Percentiles rank a stretch among this genome's conserved stretches.
phyloP scores from a whole-genome alignment of 2,329 filamentous ascomycete genomes.

The Cytospora chrysosperma region DNA sequence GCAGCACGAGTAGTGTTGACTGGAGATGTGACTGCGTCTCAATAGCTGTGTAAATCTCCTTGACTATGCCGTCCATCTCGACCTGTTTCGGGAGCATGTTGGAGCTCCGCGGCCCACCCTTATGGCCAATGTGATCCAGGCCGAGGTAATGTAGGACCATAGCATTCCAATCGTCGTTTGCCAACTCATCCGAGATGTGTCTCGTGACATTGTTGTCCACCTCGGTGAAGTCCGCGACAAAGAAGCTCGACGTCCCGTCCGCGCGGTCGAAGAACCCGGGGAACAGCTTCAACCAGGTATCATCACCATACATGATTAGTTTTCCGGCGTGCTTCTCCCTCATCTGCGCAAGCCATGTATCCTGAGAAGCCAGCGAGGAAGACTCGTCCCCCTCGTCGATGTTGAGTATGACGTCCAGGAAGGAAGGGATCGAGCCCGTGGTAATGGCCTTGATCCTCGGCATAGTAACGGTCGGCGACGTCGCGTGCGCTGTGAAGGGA shows the following conservation, averaged over 20 bases:
- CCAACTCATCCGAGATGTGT: conserved; percentile 76
- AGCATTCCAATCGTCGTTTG: conserved; percentile 80
- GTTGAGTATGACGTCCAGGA: conserved; percentile 94
- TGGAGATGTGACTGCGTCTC: conserved; percentile 66
- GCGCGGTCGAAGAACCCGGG: conserved; percentile 80
- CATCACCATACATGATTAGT: conserved; percentile 93
- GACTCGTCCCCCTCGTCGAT: conserved; percentile 92
- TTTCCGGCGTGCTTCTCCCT: conserved; percentile 70
- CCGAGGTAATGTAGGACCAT: conserved; percentile 96
- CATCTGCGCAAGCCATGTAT: conserved; percentile 95
- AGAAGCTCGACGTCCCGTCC: conserved; percentile 96
- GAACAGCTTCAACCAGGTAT: conserved; percentile 97
- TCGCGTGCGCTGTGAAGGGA: conserved; percentile 92
- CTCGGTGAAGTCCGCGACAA: conserved; percentile 96
- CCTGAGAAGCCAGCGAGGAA: conserved; percentile 82
- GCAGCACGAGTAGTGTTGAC: conserved; percentile 80
- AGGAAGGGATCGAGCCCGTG: conserved; percentile 96
- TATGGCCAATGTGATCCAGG: conserved; percentile 96
- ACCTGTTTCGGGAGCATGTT: conserved; percentile 91
- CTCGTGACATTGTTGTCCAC: conserved; percentile 97
- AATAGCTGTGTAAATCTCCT: conserved; percentile 73
- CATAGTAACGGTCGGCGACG: conserved; percentile 98
- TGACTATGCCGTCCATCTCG: conserved; percentile 88
- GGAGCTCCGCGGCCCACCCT: conserved; percentile 81
- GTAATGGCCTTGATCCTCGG: conserved; percentile 96